Base-by-base conservation (phyloP, 257 asterid species). In the Anisodus acutangulus region DNA sequence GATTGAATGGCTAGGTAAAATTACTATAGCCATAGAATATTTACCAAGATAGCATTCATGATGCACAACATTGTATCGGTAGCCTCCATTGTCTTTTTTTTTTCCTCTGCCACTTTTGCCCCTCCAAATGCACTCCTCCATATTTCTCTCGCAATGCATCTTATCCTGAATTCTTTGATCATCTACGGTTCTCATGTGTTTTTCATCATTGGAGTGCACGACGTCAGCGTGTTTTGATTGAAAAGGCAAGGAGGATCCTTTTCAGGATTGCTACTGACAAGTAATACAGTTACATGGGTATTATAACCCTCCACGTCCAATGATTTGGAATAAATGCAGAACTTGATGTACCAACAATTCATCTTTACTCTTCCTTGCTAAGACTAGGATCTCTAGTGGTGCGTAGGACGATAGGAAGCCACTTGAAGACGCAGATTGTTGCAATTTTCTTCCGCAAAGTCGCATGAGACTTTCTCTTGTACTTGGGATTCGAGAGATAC, bases 221-320 rank as follows among this genome's bases (percentile, higher is more conserved):
- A 93, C 89, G 35, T 95, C 97, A 54, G 97, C 95, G 3, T 97
- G 99, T 93, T 94, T 58, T 84, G 83, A 82, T 95, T 93, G 11
- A 92, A 87, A 13, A 53, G 37, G 49, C 91, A 59, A 4, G 51
- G 31, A 7, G 51, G 15, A 62, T 60, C 85, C 4, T 84, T 85
- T 15, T 64, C 47, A 5, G 83, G 41, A 45, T 41, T 17, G 13
- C 9, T 55, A 47, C 66, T 85, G 19, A 58, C 16, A 8, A 82
- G 71, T 78, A 66, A 51, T 41, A 57, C 67, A 71, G 43, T 26
- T 76, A 22, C 84, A 17, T 22, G 31, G 17, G 69, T 4, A 35
- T 41, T 76, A 2, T 2, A 11, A 0, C 64, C 47, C 12, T 79
- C 85, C 84, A 80, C n/a, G 39, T 41, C 85, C 63, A 81, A 57